phyloP scores from a whole-genome alignment of 768 basidiomycete genomes.

The Rhodotorula taiwanensis region DNA sequence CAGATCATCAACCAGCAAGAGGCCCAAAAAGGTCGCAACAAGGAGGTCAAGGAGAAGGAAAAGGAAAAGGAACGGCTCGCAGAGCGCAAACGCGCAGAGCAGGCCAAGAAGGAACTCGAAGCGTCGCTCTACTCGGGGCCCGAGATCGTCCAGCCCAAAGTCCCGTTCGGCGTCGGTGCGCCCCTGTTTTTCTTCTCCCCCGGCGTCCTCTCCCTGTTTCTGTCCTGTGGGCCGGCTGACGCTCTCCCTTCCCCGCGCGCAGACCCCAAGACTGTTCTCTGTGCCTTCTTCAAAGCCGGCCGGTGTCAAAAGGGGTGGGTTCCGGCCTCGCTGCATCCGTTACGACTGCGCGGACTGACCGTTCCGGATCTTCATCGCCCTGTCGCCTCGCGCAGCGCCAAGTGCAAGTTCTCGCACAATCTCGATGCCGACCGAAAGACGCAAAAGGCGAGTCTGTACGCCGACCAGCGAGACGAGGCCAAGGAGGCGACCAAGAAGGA shows the following conservation, averaged over 20 bases:
- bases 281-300: constrained; percentile 86
- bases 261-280: constrained; percentile 91
- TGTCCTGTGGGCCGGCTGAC: background rate
- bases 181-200: too few species aligned
- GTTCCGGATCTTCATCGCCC: constrained; percentile 26
- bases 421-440: constrained; percentile 79
- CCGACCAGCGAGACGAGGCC: constrained; percentile 62
- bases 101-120: constrained; percentile 57
- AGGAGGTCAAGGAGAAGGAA: constrained; percentile 71
- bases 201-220: background rate
- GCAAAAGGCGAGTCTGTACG: constrained; percentile 92
- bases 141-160: constrained; percentile 45
- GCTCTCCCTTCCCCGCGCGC: background rate
- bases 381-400: constrained; percentile 24
- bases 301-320: constrained; percentile 75
- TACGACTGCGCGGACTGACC: too few species aligned
- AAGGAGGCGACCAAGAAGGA: constrained; percentile 54
- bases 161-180: constrained; percentile 75
- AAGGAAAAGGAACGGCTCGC: constrained; percentile 53
- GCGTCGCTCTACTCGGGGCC: constrained; percentile 46
- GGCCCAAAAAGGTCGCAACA: constrained; percentile 68
- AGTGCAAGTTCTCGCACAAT: constrained; percentile 96
- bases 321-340: too few species aligned
- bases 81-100: constrained; percentile 41
- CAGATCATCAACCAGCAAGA: constrained; percentile 72